These are phyloP conservation scores for Exophiala dermatitidis DNA, from an alignment of 2,329 filamentous ascomycete species.

Conservation along the genomic window DNA sequence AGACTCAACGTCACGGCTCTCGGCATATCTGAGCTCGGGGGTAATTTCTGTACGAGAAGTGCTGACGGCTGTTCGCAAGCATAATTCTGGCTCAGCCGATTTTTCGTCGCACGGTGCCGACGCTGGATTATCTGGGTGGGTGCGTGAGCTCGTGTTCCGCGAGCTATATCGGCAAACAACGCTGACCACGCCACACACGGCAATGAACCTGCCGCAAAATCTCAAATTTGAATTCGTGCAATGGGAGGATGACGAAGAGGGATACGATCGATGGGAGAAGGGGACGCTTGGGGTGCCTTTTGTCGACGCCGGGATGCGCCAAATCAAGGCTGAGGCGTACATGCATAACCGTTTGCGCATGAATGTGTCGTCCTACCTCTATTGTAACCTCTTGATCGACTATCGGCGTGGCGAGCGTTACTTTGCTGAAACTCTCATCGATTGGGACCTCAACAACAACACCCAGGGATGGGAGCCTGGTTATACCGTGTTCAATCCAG, in stretches of 20 bases:
- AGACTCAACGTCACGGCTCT: conserved; percentile 33
- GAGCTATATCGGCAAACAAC: conserved; percentile 46
- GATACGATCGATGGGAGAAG: conserved; percentile 44
- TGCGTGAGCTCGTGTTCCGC: conserved; percentile 47
- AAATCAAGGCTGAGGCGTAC: conserved; percentile 43
- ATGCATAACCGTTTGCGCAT: conserved; percentile 49
- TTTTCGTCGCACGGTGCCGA: conserved; percentile 36
- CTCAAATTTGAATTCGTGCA: conserved; percentile 47
- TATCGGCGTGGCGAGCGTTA: conserved; percentile 46
- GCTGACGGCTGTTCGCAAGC: conserved; percentile 36
- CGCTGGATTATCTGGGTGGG: conserved; percentile 39
- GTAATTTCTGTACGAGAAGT: conserved; percentile 42
- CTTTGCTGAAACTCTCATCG: conserved; percentile 43
- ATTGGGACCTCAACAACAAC: conserved; percentile 41
- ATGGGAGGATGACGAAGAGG: conserved; percentile 46
- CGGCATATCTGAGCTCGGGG: conserved; percentile 33
- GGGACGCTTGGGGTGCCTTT: conserved; percentile 43
- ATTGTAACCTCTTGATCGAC: conserved; percentile 45
- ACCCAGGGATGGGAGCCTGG: conserved; percentile 48
- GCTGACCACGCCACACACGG: conserved; percentile 41
- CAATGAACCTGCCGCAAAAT: conserved; percentile 47
- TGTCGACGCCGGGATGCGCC: conserved; percentile 47
- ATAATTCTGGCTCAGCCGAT: conserved; percentile 38
- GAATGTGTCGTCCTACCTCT: conserved; percentile 44
- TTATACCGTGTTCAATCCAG: conserved; percentile 65